phyloP scores from a whole-genome alignment of 106 monocot species.

The Dendrobium huoshanense region DNA sequence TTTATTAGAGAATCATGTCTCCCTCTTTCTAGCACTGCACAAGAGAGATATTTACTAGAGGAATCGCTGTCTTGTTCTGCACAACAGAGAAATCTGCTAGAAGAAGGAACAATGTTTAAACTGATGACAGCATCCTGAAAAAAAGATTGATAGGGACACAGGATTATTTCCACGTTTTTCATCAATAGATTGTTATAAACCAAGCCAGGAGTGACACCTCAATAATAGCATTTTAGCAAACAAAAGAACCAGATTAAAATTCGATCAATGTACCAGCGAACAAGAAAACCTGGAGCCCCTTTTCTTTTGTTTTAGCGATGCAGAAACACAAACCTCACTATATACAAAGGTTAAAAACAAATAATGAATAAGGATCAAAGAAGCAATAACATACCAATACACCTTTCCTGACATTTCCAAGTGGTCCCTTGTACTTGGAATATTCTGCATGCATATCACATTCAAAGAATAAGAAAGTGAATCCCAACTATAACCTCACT shows the following conservation, averaged over 20 bases:
- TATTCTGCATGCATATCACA: conserved; percentile 41
- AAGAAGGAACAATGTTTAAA: neutral
- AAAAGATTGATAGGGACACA: neutral
- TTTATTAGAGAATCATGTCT: neutral
- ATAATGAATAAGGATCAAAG: neutral
- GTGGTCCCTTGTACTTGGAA: conserved; percentile 70
- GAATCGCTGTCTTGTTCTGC: no score
- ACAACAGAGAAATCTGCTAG: neutral
- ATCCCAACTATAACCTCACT: neutral
- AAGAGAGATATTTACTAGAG: no score
- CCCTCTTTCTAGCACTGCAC: neutral
- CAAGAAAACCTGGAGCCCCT: neutral
- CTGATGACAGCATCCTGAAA: neutral
- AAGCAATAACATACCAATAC: conserved; percentile 61
- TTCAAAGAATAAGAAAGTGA: neutral
- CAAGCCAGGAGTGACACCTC: neutral
- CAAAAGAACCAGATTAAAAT: neutral
- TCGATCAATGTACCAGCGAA: neutral
- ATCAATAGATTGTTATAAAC: neutral
- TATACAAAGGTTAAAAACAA: no score
- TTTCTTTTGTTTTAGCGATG: neutral
- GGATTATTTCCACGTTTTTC: neutral
- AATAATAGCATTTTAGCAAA: neutral
- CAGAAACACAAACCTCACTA: no score
- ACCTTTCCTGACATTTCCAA: conserved; percentile 98